Evolutionary conservation across 257 asterid genomes (phyloP).

Genomic region (Anisodus tanguticus): DNA sequence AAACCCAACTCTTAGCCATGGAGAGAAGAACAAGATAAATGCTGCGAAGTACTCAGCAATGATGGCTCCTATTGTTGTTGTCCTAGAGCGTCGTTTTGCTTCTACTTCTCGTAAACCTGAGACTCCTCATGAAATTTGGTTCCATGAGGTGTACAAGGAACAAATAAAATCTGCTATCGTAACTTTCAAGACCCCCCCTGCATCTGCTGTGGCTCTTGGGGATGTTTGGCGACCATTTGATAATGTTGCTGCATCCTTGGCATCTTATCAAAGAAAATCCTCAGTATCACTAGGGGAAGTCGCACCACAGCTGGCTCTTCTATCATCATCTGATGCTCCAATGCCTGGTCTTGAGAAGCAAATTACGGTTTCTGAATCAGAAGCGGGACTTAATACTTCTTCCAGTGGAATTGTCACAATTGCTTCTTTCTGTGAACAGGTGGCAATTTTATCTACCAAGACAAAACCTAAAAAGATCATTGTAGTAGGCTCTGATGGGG

Average conservation of each 20-base stretch:
- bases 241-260: slow-evolving; percentile 81
- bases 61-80: slow-evolving; percentile 98
- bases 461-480: slow-evolving; percentile 90
- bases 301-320: slow-evolving; percentile 85
- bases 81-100: slow-evolving; percentile 92
- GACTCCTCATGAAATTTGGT: slow-evolving; percentile 94
- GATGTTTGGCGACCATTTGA: slow-evolving; percentile 98
- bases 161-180: slow-evolving; percentile 76
- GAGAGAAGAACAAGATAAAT: slow-evolving; percentile 89
- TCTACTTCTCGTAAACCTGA: slow-evolving; percentile 92
- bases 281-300: slow-evolving; percentile 86
- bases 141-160: slow-evolving; percentile 73
- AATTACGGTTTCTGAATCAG: slow-evolving; percentile 61
- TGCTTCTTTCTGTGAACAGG: slow-evolving; percentile 76
- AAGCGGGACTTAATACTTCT: slow-evolving; percentile 48
- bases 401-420: slow-evolving; percentile 72
- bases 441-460: slow-evolving; percentile 85
- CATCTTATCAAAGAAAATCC: slow-evolving; percentile 92
- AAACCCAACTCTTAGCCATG: slow-evolving; percentile 75
- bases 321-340: slow-evolving; percentile 86
- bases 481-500: slow-evolving; percentile 91
- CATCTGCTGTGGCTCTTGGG: slow-evolving; percentile 78
- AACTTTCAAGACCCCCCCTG: slow-evolving; percentile 86
- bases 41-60: slow-evolving; percentile 97
- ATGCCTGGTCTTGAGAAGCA: slow-evolving; percentile 99